A percentile compares a stretch with the other conserved stretches of the same genome.
Evolutionary conservation across 768 basidiomycete species (phyloP).

Genomic region (Kwoniella shandongensis): DNA sequence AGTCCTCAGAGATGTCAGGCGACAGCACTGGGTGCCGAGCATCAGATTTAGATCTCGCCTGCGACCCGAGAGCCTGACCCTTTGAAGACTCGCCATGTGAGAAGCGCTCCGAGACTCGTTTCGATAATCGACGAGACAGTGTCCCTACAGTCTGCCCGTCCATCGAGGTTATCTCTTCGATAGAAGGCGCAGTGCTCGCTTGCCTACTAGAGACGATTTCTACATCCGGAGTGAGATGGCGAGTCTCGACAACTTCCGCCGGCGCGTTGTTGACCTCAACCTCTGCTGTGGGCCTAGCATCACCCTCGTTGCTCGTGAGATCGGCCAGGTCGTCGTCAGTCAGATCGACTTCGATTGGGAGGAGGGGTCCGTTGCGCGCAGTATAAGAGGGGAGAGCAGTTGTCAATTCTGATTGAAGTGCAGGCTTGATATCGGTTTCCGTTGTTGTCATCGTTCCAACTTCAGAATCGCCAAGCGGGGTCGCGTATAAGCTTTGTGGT

Average conservation of each 20-base stretch:
- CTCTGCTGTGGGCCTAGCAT: neutral
- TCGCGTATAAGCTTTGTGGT: too few species aligned
- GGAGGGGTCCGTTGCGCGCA: neutral
- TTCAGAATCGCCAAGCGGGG: too few species aligned
- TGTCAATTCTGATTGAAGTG: neutral
- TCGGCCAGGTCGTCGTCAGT: conserved; percentile 13
- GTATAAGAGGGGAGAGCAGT: too few species aligned
- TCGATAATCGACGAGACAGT: neutral
- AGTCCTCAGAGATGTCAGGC: neutral
- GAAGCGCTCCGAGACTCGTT: neutral
- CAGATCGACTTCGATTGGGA: conserved; percentile 9
- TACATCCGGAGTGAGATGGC: neutral
- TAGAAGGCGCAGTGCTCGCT: conserved; percentile 6
- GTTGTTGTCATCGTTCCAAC: too few species aligned
- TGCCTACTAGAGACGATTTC: conserved; percentile 1
- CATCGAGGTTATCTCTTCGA: conserved; percentile 8
- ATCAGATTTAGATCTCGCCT: too few species aligned
- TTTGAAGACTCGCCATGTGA: too few species aligned
- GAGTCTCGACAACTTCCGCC: conserved; percentile 6
- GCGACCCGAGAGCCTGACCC: too few species aligned
- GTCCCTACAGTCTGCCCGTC: neutral
- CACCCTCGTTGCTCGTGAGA: conserved; percentile 9
- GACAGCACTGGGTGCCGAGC: too few species aligned
- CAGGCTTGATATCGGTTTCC: neutral
- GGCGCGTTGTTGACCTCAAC: neutral